Base-by-base conservation (phyloP, 2,329 filamentous ascomycete species). In the Chaetomium globosum region DNA sequence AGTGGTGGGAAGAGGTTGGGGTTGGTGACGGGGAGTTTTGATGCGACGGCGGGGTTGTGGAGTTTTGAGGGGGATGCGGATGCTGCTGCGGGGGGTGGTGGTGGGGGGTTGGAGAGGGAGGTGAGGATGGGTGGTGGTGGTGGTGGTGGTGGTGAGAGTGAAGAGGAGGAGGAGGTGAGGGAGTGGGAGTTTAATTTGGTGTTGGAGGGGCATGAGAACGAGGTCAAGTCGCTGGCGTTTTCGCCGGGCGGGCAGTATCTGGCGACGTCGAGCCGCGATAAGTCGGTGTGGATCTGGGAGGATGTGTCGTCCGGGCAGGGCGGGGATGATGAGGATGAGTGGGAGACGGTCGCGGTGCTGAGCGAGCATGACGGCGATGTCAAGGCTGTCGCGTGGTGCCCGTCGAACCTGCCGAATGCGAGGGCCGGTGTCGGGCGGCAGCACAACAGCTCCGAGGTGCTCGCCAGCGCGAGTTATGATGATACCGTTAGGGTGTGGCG, bases 241-340 rank as follows among this genome's bases (percentile, higher is more conserved):
- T 88, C 85, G 21, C 88, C 91, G 0, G 86, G 86, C 0, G 91
- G 91, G 0, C 86, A 89, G 67, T 88, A 92, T 72, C 84, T 99
- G 4, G 95, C 95, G 6, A 97, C 93, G 0, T 97, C 93, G 77
- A 91, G 88, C 61, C 85, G 95, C 57, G 95, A 99, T 76, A 98
- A 98, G 80, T 90, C 87, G 19, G 92, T 98, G 21, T 99, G 95
- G 95, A 92, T 99, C 72, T 99, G 95, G 95, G 95, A 99, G 78
- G 95, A 98, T 76, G 85, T 97, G 61, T 85, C 86, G 48, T 79
- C 79, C 9, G 79, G 10, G 13, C 12, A 31, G 16, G 93, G 96
- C 61, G 93, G 97, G 75, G 95, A 97, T 19, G 90, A 89, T 23
- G 93, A 96, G 63, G 94, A 97, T 76, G 95, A 98, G 75, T 98